Evolutionary conservation across 805 yeast genomes (phyloP), one percentile per base, ranked within the genome.

Genomic region (Candida adriatica): DNA sequence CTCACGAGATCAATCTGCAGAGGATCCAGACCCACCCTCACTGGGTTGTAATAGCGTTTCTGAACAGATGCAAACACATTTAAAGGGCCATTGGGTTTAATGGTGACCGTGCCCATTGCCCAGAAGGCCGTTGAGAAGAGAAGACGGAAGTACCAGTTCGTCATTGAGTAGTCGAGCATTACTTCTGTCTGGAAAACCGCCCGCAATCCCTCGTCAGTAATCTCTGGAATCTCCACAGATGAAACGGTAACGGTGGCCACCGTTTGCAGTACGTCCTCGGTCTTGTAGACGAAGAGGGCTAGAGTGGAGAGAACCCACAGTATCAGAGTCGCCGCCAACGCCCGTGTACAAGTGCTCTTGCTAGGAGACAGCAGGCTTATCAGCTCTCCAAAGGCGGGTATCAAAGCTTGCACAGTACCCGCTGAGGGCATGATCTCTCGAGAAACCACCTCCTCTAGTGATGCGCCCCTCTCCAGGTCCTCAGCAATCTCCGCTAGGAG

Each of bases 191-290:
- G 23, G 6, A 43, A 29, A 15, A 15, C 24, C 6, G 39, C 29
- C 6, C 19, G 27, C n/a, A 45, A 11, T 2, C 54, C 54, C 4
- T 27, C n/a, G 3, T 37, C 38, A 2, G 43, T 38, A 9, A 42
- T 18, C 1, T 35, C 37, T 4, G 18, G 24, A 6, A 47, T 14
- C 6, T 41, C 32, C 14, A 42, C 4, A 2, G 19, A 21, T 5
- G 33, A 37, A 5, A 46, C 5, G 18, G 16, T 32, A 4, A 43
- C 3, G 6, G 33, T 16, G 5, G 39, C 26, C 2, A 40, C 37
- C 8, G 30, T 18, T 14, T 31, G 19, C 3, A 38, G 14, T 6
- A 36, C 30, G 5, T n/a, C 13, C 9, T 34, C 44, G 11, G 31
- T 20, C 11, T 26, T 16, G 26, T 29, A 29, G 8, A 29, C 15